Evolutionary conservation across 306 rosid genomes (phyloP), one percentile per base, ranked within the genome.

Genomic region (Malus orientalis): DNA sequence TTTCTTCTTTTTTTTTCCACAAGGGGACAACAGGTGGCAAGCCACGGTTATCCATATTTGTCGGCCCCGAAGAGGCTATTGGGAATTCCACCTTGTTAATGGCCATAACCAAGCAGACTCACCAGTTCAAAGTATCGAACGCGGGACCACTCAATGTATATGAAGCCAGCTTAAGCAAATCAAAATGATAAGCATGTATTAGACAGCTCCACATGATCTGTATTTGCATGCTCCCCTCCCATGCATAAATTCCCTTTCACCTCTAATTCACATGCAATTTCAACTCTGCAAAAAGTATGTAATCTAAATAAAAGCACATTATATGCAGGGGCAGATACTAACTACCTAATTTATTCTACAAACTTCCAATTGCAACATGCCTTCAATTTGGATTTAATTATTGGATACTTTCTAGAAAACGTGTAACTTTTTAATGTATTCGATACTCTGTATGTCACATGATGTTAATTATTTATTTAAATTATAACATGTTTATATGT

Each of bases 131-230:
- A 7, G 2, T 7, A 38, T 38, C 42, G 10, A 38, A 38, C 42
- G 7, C 0, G 2, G 0, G 9, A 38, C 42, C 9, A 0, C 10
- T 9, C 42, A 38, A 38, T 6, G 8, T 36, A 70, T 8, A 71
- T 64, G 71, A 71, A 55, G 63, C 70, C 78, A 71, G 68, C 36
- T 55, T 69, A 65, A 61, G 73, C 62, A 75, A 79, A 79, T 66
- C 67, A 75, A 5, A 75, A 5, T 33, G 78, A 15, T 55, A 45
- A 66, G 63, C 67, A 51, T 60, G 49, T n/a, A 69, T 6, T 19
- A 71, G 76, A 75, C 81, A 76, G 22, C 58, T 15, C 72, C 76
- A 71, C 30, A 54, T 76, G 79, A 53, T 68, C 76, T 44, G 19
- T 5, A 27, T 54, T 29, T 58, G 23, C 38, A 71, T 42, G 57